A percentile compares a stretch with the other conserved stretches of the same genome.
These are phyloP conservation scores for Botrytis hyacinthi DNA, from an alignment of 2,329 filamentous ascomycete genomes.

Conservation along the genomic window DNA sequence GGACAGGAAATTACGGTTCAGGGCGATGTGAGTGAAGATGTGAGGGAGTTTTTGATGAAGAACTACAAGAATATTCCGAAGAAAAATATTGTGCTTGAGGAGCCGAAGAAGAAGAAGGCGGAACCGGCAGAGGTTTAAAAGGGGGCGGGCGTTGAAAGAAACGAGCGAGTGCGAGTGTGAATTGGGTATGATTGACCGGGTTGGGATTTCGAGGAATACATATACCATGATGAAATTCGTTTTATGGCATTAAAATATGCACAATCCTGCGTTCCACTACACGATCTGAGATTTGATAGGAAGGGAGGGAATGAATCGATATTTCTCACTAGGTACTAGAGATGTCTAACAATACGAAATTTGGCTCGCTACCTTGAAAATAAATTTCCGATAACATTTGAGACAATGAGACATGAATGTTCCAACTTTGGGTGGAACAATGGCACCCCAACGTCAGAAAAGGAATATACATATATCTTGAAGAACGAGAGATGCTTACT, in stretches of 20 bases:
- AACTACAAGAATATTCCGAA: slow-evolving; percentile 88
- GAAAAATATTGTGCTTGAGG: slow-evolving; percentile 90
- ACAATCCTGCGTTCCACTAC: background rate
- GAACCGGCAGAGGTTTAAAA: slow-evolving; percentile 23
- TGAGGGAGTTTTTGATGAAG: slow-evolving; percentile 86
- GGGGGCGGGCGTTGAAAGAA: background rate
- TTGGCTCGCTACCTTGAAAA: background rate
- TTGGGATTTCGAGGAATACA: background rate
- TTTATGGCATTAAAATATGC: background rate
- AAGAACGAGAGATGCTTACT: background rate
- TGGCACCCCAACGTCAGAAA: background rate
- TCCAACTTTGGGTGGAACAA: background rate
- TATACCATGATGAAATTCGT: background rate
- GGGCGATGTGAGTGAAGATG: slow-evolving; percentile 92
- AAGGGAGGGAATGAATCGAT: background rate
- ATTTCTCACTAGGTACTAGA: background rate
- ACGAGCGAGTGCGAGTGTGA: background rate
- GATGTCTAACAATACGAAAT: background rate
- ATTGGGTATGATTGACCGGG: background rate
- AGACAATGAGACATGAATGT: background rate
- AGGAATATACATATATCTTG: background rate
- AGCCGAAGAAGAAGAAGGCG: slow-evolving; percentile 94
- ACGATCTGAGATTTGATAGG: background rate
- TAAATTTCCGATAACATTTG: background rate
- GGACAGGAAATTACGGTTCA: slow-evolving; percentile 98